A percentile compares a stretch with the other conserved stretches of the same genome.
Evolutionary conservation across 2,329 filamentous ascomycete genomes (phyloP).

Genomic region (Diplodia mutila): DNA sequence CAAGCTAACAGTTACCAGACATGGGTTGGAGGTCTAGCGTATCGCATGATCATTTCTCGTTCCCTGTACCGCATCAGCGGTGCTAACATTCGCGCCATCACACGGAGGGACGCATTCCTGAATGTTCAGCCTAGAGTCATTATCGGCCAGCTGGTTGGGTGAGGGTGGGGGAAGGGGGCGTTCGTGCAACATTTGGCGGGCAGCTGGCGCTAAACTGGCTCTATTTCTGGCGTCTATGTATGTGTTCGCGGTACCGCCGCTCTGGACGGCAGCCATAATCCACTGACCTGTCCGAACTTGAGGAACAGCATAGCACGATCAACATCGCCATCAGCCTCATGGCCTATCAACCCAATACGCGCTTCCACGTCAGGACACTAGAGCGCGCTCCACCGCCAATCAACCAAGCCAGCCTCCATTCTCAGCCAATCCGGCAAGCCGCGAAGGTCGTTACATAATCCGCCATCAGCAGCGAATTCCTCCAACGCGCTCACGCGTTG

Average conservation of each 20-base stretch:
- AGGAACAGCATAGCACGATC: background rate
- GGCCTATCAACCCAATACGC: background rate
- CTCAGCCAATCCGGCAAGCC: background rate
- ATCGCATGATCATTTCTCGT: background rate
- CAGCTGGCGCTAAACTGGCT: background rate
- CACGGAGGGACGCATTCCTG: background rate
- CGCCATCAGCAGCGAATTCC: background rate
- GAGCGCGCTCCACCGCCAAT: background rate
- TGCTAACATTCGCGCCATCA: background rate
- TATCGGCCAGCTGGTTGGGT: background rate
- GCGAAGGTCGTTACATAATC: background rate
- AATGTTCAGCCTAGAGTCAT: background rate
- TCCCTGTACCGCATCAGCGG: background rate
- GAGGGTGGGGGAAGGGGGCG: too few relatives aligned
- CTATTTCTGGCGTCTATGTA: background rate
- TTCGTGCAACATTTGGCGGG: background rate
- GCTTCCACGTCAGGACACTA: background rate
- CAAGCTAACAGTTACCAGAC: background rate
- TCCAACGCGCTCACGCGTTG: background rate
- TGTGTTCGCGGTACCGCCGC: background rate
- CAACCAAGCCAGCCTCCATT: background rate
- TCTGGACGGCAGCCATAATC: background rate
- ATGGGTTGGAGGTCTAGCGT: background rate
- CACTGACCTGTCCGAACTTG: background rate
- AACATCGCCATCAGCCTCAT: background rate